These are phyloP conservation scores for Fusarium incarnatum DNA, from an alignment of 2,329 filamentous ascomycete species.

Conservation along the genomic window DNA sequence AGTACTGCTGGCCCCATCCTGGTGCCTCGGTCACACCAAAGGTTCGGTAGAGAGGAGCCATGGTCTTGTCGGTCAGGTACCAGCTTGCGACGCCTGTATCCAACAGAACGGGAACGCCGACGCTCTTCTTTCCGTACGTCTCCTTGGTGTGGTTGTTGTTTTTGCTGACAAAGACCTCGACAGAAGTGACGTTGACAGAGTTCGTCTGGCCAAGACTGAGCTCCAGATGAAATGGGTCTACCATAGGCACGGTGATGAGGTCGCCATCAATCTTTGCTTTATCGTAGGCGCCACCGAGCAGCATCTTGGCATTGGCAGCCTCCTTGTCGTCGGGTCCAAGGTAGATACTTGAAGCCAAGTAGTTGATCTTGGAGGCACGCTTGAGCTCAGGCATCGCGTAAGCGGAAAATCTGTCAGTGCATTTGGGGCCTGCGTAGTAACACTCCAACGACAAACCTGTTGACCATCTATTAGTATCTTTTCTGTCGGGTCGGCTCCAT, in stretches of 20 bases:
- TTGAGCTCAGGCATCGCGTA: not conserved
- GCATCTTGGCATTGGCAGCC: conserved; percentile 2
- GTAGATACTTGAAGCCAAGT: not conserved
- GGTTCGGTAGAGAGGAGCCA: not conserved
- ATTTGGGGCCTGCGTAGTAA: not conserved
- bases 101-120: not conserved
- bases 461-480: not conserved
- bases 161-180: not conserved
- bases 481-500: fast-evolving
- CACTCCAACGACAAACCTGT: conserved; percentile 7
- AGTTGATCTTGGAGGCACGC: conserved; percentile 9
- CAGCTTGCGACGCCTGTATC: not conserved
- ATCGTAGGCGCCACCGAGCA: not conserved
- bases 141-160: not conserved
- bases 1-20: not conserved
- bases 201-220: not conserved
- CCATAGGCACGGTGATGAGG: conserved; percentile 5
- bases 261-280: conserved; percentile 4
- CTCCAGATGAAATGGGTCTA: fast-evolving
- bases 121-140: not conserved
- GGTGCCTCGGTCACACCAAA: not conserved
- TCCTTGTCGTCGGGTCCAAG: not conserved
- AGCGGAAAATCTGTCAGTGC: not conserved
- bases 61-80: conserved; percentile 1
- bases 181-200: not conserved